phyloP scores from a whole-genome alignment of 805 yeast species.

The Scheffersomyces amazonensis region DNA sequence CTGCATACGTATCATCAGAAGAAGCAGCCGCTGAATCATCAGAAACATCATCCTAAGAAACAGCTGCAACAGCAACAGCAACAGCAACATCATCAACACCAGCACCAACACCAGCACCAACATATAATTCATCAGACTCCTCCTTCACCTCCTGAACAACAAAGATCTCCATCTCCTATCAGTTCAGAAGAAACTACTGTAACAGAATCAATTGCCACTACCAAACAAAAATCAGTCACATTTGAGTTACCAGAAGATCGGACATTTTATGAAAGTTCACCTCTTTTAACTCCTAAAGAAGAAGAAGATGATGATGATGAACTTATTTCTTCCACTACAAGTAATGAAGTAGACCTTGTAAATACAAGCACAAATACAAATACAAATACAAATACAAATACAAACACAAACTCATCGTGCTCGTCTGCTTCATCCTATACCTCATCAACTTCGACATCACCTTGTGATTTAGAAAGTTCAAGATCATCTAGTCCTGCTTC shows the following conservation, averaged over 20 bases:
- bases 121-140: conserved; percentile 7
- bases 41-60: conserved; percentile 3
- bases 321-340: no score
- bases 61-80: conserved; percentile 3
- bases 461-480: conserved; percentile 1
- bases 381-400: not conserved
- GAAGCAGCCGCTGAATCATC: conserved; percentile 3
- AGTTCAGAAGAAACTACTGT: conserved; percentile 5
- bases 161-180: conserved; percentile 22
- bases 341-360: conserved; percentile 6
- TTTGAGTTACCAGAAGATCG: conserved; percentile 21
- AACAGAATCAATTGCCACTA: conserved; percentile 11
- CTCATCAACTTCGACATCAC: conserved; percentile 3
- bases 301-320: conserved; percentile 34
- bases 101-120: conserved; percentile 4
- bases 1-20: conserved; percentile 1
- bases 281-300: conserved; percentile 41
- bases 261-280: conserved; percentile 27
- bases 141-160: conserved; percentile 15
- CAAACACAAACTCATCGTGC: not conserved
- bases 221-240: conserved; percentile 21
- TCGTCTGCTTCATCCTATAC: not conserved
- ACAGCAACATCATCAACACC: conserved; percentile 1
- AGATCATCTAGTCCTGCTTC: not conserved
- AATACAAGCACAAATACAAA: not conserved